These are phyloP conservation scores for Tephrocybe sp. DNA, from an alignment of 768 basidiomycete genomes.

Conservation along the genomic window DNA sequence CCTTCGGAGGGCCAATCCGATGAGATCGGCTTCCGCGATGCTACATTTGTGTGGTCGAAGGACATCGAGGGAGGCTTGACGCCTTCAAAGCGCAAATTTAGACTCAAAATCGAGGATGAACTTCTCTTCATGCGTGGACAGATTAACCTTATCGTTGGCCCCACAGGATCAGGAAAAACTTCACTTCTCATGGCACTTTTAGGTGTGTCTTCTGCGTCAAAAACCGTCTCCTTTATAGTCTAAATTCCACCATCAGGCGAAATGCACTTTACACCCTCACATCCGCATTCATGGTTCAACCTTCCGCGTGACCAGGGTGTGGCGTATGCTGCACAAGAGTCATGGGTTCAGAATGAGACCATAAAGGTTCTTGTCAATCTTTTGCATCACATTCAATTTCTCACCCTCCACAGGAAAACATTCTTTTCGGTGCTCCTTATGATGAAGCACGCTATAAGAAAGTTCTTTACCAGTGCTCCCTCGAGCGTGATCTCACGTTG, in stretches of 20 bases:
- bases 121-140: constrained; percentile 49
- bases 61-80: constrained; percentile 30
- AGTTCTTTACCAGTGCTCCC: constrained; percentile 69
- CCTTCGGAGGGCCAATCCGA: constrained; percentile 17
- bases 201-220: constrained; percentile 21
- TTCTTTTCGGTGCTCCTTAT: constrained; percentile 74
- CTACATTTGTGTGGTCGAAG: constrained; percentile 56
- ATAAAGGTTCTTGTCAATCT: constrained; percentile 41
- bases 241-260: constrained; percentile 37
- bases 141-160: constrained; percentile 59
- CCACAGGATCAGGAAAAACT: constrained; percentile 63
- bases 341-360: constrained; percentile 83
- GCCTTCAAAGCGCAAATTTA: constrained; percentile 45
- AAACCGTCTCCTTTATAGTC: not conserved
- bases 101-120: constrained; percentile 50
- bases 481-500: constrained; percentile 69
- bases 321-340: constrained; percentile 80
- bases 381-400: not conserved
- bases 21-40: constrained; percentile 50
- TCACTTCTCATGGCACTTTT: constrained; percentile 64
- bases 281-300: constrained; percentile 60
- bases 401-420: constrained; percentile 55
- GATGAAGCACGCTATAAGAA: constrained; percentile 78
- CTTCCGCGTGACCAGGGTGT: constrained; percentile 69
- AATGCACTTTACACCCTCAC: constrained; percentile 58